Evolutionary conservation across 768 basidiomycete species (phyloP).

Genomic region (Mycena albidolilacea): DNA sequence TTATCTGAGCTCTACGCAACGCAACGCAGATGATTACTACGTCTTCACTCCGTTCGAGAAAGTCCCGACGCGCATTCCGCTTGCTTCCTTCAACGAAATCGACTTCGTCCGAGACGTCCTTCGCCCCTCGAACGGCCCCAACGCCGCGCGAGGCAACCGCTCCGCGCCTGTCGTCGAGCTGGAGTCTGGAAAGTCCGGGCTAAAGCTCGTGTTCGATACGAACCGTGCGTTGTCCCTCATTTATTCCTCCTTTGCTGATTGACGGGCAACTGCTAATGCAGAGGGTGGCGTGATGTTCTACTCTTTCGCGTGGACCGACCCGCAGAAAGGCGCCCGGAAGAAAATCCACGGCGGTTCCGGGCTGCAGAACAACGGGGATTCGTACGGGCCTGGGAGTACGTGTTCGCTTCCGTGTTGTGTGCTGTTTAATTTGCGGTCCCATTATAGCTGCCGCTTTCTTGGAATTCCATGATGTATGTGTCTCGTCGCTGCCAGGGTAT

Average conservation of each 20-base stretch:
- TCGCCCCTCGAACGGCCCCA: slow-evolving; percentile 49
- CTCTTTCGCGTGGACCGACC: slow-evolving; percentile 68
- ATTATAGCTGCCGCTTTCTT: slow-evolving; percentile 72
- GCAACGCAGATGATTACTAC: slow-evolving; percentile 75
- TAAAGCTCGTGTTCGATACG: slow-evolving; percentile 73
- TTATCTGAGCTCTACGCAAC: slow-evolving; percentile 51
- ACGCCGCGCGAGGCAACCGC: slow-evolving; percentile 45
- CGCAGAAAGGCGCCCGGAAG: slow-evolving; percentile 70
- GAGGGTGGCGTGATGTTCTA: slow-evolving; percentile 86
- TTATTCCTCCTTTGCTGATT: slow-evolving; percentile 7
- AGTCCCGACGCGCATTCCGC: slow-evolving; percentile 65
- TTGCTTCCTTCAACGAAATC: slow-evolving; percentile 56
- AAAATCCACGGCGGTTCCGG: slow-evolving; percentile 85
- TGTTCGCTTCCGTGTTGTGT: slow-evolving; percentile 19
- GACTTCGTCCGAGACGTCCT: slow-evolving; percentile 65
- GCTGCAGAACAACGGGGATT: slow-evolving; percentile 64
- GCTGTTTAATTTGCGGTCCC: too few relatives aligned
- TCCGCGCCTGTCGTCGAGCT: slow-evolving; percentile 67
- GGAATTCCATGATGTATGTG: slow-evolving; percentile 74
- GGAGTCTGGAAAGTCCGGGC: slow-evolving; percentile 69
- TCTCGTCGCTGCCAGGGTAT: not conserved
- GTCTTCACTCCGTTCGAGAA: slow-evolving; percentile 58
- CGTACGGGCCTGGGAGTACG: slow-evolving; percentile 73
- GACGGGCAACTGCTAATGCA: slow-evolving; percentile 42
- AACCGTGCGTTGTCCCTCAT: slow-evolving; percentile 68